Conservation (phyloP, 805 yeast species). For the Yamadazyma phyllophila region DNA sequence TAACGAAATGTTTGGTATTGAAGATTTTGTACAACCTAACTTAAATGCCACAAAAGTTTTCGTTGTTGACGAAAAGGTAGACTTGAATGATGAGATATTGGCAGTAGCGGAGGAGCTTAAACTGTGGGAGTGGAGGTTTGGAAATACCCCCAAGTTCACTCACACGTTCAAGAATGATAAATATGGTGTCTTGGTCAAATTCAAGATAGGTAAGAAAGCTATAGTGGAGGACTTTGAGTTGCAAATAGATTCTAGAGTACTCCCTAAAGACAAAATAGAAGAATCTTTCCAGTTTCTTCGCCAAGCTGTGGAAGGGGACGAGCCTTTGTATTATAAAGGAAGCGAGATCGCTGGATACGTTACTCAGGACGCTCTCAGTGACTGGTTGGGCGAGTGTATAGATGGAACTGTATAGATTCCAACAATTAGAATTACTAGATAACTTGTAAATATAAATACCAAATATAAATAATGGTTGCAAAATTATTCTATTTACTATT, state of each 20-base stretch:
- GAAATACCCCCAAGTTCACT: slow-evolving; percentile 72
- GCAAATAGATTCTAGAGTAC: neutral
- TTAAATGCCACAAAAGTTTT: slow-evolving; percentile 16
- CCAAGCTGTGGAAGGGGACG: slow-evolving; percentile 24
- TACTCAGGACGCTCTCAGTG: slow-evolving; percentile 40
- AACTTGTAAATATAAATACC: neutral
- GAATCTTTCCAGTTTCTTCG: slow-evolving; percentile 35
- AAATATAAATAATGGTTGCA: neutral
- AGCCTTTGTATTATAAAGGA: slow-evolving; percentile 37
- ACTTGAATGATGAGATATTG: slow-evolving; percentile 38
- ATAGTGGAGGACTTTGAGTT: slow-evolving; percentile 22
- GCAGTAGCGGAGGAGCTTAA: slow-evolving; percentile 41
- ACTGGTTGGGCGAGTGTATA: slow-evolving; percentile 45
- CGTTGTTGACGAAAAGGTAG: slow-evolving; percentile 23
- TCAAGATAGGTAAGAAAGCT: slow-evolving; percentile 48
- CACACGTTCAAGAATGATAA: slow-evolving; percentile 44
- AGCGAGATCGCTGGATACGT: slow-evolving; percentile 44
- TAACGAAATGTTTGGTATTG: slow-evolving; percentile 32
- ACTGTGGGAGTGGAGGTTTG: slow-evolving; percentile 74
- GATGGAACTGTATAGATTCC: slow-evolving; percentile 38
- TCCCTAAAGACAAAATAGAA: slow-evolving; percentile 14
- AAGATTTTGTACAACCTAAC: slow-evolving; percentile 23
- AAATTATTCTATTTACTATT: neutral
- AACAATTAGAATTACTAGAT: neutral
- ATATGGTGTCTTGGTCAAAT: slow-evolving; percentile 29